Conservation (phyloP, 2,329 filamentous ascomycete genomes). For the Fusarium marasasianum region DNA sequence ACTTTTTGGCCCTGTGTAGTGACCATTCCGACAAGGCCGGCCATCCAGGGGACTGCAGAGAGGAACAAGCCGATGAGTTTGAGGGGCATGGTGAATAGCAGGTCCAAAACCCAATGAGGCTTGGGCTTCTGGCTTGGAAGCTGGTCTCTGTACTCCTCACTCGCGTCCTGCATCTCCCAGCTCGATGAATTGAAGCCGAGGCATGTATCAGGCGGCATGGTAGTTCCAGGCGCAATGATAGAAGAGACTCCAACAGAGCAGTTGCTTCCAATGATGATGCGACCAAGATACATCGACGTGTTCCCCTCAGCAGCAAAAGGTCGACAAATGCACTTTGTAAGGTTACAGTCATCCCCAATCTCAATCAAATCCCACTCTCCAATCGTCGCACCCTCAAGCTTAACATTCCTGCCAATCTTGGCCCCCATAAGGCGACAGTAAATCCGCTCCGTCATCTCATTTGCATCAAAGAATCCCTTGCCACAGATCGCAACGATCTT, state of each 20-base stretch:
- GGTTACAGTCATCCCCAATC: not conserved
- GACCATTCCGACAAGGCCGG: slow-evolving; percentile 1
- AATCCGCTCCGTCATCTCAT: not conserved
- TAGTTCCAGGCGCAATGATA: not conserved
- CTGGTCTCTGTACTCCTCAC: slow-evolving; percentile 1
- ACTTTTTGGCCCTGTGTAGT: not conserved
- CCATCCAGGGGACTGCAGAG: not conserved
- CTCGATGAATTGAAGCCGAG: slow-evolving; percentile 6
- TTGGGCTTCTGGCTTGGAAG: not conserved
- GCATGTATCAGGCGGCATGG: not conserved
- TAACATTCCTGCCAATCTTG: not conserved
- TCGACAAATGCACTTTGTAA: not conserved
- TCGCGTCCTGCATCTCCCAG: slow-evolving; percentile 10
- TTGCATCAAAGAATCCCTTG: not conserved
- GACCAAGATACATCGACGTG: slow-evolving; percentile 11
- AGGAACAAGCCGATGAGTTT: not conserved
- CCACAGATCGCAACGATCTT: slow-evolving; percentile 2
- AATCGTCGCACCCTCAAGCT: not conserved
- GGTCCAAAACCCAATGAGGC: not conserved
- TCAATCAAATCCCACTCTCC: not conserved
- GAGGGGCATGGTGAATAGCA: not conserved
- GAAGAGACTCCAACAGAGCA: not conserved
- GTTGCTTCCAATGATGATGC: not conserved
- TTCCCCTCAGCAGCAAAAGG: slow-evolving; percentile 9
- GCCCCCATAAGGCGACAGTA: slow-evolving; percentile 9